Base-by-base conservation (phyloP, 2,329 filamentous ascomycete genomes). In the Fonsecaea monophora region DNA sequence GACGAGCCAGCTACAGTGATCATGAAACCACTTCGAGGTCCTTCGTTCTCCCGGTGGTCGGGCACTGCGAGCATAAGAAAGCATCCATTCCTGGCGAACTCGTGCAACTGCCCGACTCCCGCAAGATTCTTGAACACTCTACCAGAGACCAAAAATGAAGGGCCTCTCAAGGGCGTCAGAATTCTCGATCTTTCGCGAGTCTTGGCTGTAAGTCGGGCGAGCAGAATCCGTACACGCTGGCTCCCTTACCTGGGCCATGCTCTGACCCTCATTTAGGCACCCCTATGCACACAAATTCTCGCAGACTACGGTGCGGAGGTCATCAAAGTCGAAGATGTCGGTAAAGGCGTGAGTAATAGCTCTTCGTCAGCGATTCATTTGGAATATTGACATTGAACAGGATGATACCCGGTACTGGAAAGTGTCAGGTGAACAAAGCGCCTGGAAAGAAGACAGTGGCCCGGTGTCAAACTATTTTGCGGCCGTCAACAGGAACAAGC, bases 61-160 rank as follows among this genome's bases (percentile, higher is more conserved):
- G 9, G 5, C 9, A 8, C 35, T 38, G 3, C 35, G 9, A 38
- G 35, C 35, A 13, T 13, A 9, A 38, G 9, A 9, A 38, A 38
- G 8, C 8, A 10, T 38, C 35, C 8, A 38, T 10, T 13, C 35
- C 35, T 9, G 35, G 8, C 12, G 12, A 38, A 38, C 5, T 13
- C 35, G 35, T 9, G 35, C 35, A 38, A 3, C 8, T 38, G 1
- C 35, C 12, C 35, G 35, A 38, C 35, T 10, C 12, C 35, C 8
- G 35, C 35, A 38, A 9, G 35, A 38, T 13, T 10, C 12, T 75
- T 55, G 3, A 77, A 4, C 0, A 79, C 78, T 75, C 74, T 79
- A 69, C 80, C 79, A 1, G 78, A 71, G 30, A 77, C 70, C 1
- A 81, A 66, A 60, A 78, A 81, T 21, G n/a, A 34, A 55, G 65